Base-by-base conservation (phyloP, 2,329 filamentous ascomycete genomes). In the Aspergillus brunneoviolaceus region DNA sequence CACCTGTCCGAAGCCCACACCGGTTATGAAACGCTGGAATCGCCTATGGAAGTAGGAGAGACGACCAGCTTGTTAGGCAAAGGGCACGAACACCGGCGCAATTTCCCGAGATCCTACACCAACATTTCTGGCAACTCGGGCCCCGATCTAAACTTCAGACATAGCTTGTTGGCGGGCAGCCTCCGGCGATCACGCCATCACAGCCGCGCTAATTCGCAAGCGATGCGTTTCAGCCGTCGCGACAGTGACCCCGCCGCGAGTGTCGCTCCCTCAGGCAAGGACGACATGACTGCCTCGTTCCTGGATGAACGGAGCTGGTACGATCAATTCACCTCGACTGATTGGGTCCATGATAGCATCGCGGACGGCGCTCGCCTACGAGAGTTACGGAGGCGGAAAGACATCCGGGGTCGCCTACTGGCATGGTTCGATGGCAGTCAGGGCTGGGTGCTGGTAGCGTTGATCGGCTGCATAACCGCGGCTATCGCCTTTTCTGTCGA, bases 271-370 rank as follows among this genome's bases (percentile, higher is more conserved):
- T 60, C 87, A 84, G 69, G 80, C 82, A 63, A 84, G 82, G 69
- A 72, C 67, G 69, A 63, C 4, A 57, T 77, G 57, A 90, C 88
- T 69, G 79, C 82, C 4, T 77, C 89, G 10, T 88, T 87, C 67
- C 81, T 88, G 54, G 91, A 97, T 71, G 92, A 98, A 67, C 88
- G 95, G 61, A 90, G 96, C 10, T 98, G 95, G 95, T 98, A 98
- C 77, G 95, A 99, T 80, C 95, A 99, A 77, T 96, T 96, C 71
- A 96, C 92, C 5, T 96, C 91, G 6, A 97, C 92, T 58, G 94
- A 99, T 75, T 99, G 95, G 95, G 93, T 99, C 0, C 94, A 96
- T 73, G 95, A 99, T 76, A 93, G 90, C 74, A 97, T 99, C 67
- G 91, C 92, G 70, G 95, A 98, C 77, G 92, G 93, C 10, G 91